Base-by-base conservation (phyloP, 495 filamentous ascomycete genomes). In the Aspergillus homomorphus region DNA sequence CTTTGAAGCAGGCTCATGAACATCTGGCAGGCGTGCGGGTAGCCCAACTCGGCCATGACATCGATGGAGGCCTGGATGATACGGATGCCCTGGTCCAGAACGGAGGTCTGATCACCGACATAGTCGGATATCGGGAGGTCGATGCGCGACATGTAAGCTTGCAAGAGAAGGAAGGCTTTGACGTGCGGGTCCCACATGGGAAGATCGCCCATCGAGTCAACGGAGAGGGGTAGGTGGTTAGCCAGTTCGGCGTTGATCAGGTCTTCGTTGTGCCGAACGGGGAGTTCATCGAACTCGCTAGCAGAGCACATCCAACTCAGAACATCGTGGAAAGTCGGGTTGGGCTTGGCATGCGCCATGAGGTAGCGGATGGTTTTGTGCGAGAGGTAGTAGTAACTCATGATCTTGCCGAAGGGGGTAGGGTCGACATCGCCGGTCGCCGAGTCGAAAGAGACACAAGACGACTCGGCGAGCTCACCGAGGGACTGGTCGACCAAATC, bases 181-280 rank as follows among this genome's bases (percentile, higher is more conserved):
- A 98, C 89, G 69, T 99, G 94, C 15, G 94, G 94, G 73, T 99
- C 94, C 92, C 94, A 97, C 87, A 98, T 90, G 0, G 91, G 93
- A 48, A 95, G 68, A 44, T 80, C 80, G 20, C 87, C 87, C 67
- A 96, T 87, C 9, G 78, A 72, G 19, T 89, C 82, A 28, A 72
- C 86, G 18, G 80, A 77, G 24, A 92, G 69, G 0, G 89, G 89
- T 0, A 98, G 77, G 60, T 90, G 89, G 42, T 84, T 85, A 2
- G 92, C 89, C 3, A 99, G 79, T 66, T 98, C 92, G 0, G 84
- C 87, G 69, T 99, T 99, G 78, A 99, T 92, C 38, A 99, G 86
- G 71, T 99, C 94, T 73, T 99, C 94, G 70, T 99, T 99, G 73
- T 99, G 94, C 4, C 94, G 88, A n/a, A 98, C 95, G 0, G 94